Evolutionary conservation across 1,284 basidiomycete genomes (phyloP).

Genomic region (Stereum hirsutum): DNA sequence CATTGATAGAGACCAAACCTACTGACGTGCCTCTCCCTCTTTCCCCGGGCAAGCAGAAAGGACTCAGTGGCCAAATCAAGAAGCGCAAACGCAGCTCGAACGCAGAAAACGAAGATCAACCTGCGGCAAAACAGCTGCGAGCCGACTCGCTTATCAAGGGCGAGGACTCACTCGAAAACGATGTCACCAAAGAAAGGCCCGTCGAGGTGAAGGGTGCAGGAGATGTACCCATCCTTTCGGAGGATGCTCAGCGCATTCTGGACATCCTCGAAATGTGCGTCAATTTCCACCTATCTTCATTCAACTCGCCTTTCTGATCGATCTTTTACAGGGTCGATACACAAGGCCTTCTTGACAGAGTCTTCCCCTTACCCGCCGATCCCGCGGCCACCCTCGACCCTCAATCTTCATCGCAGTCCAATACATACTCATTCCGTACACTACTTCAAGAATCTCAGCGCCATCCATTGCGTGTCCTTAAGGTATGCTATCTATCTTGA

Average conservation of each 20-base stretch:
- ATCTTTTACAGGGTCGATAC: constrained; percentile 44
- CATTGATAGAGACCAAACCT: constrained; percentile 20
- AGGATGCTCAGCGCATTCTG: constrained; percentile 55
- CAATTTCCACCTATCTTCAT: constrained; percentile 18
- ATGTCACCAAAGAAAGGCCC: constrained; percentile 3
- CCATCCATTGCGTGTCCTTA: constrained; percentile 43
- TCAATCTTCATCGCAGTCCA: constrained; percentile 18
- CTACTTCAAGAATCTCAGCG: constrained; percentile 47
- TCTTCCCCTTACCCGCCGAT: constrained; percentile 47
- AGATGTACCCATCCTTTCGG: constrained; percentile 36
- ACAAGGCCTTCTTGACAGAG: constrained; percentile 72
- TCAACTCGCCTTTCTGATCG: constrained; percentile 4
- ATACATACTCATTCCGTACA: constrained; percentile 49
- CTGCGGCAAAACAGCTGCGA: constrained; percentile 36
- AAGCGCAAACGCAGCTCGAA: constrained; percentile 57
- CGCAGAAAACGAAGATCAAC: constrained; percentile 32
- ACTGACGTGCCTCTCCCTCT: constrained; percentile 13
- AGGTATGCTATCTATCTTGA: constrained; percentile 25
- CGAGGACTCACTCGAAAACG: constrained; percentile 18
- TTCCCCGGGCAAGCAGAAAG: constrained; percentile 20
- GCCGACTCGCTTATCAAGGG: constrained; percentile 26
- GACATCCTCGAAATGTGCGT: constrained; percentile 69
- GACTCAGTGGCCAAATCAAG: constrained; percentile 33
- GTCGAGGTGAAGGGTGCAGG: constrained; percentile 26
- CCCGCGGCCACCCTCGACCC: constrained; percentile 23